Base-by-base conservation (phyloP, 31 red algal species). In the Odonthalia washingtoniensis region DNA sequence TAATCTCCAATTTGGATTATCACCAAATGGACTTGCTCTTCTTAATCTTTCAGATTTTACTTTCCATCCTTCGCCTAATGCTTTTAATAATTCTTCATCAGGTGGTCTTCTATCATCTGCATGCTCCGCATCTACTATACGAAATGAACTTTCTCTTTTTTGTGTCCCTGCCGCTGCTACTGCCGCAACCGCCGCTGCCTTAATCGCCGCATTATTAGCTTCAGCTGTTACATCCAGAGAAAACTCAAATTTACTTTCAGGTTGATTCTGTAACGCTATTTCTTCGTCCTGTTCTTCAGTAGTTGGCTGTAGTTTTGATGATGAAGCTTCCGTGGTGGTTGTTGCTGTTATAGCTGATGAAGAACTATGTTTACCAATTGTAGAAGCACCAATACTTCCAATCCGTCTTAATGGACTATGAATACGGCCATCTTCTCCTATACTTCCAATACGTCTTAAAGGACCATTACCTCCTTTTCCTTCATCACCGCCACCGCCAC, bases 1-100 rank as follows among this genome's bases (percentile, higher is more conserved):
- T 31, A 99, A 69, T 28, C 94, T 60, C 97, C 97, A 99, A n/a
- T 91, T 94, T 2, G 92, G 94, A 44, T 94, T 89, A 4, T 87
- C 77, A 28, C 94, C 92, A 70, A 93, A 99, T 18, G 85, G 89
- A 42, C 94, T 96, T 18, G 57, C 44, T 45, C 60, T 85, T 40
- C 92, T 90, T 42, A 99, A 62, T 1, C 96, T 82, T 65, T 93
- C 95, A 52, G 74, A 80, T 63, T 97, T 97, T 38, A 84, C 83
- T 1, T 77, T 89, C 95, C 95, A 97, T 33, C 80, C 83, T 75
- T 97, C 95, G 12, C 95, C 95, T 17, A 94, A 77, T 24, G 88
- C 91, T 62, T 93, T 89, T 9, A 97, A 69, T 12, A 97, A 77
- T 65, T 95, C 93, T 69, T 95, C 93, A 69, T 95, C 93, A 40